Base-by-base conservation (phyloP, 1,284 basidiomycete genomes). In the Leccinum pallidistipes region DNA sequence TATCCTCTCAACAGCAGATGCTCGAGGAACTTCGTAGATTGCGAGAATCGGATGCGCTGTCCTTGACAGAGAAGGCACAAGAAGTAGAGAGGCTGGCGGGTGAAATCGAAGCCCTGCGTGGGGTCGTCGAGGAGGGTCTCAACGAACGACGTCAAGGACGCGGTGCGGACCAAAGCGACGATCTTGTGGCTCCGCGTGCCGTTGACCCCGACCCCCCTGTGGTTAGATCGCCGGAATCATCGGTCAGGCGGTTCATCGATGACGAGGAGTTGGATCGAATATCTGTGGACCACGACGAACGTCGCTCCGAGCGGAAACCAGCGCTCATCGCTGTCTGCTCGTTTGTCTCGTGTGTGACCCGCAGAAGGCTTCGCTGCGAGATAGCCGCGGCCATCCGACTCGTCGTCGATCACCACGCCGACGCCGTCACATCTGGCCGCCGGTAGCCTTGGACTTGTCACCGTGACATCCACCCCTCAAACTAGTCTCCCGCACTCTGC, bases 61-160 rank as follows among this genome's bases (percentile, higher is more conserved):
- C 84, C 0, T 70, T 94, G 43, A 77, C 83, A 36, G 83, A 85
- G 60, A 90, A 90, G 70, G 76, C 81, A 27, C 75, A 76, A 12
- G 89, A 92, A 66, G 88, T 93, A 3, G 91, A 92, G 69, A 78
- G 89, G 32, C 82, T 96, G 3, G 86, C 84, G 0, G 86, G 86
- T 3, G 93, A 96, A 73, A 90, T 95, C 1, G 87, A 90, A 62
- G 87, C 91, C 3, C 79, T 95, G n/a, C 81, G 88, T 18, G 87
- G 86, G 0, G 88, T 95, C 0, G 91, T 95, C 1, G 92, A 94
- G 70, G 88, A 93, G 62, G 92, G 92, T 1, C 78, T 95, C 51
- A 83, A 86, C 58, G 91, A 92, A 66, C 78, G 91, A 27, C 79
- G 87, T 12, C 73, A 71, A 55, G 72, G 71, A 8, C 71, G 77